A percentile compares a stretch with the other conserved stretches of the same genome.
These are phyloP conservation scores for Crithidia fasciculata DNA, from an alignment of 208 protist genomes.

Conservation along the genomic window DNA sequence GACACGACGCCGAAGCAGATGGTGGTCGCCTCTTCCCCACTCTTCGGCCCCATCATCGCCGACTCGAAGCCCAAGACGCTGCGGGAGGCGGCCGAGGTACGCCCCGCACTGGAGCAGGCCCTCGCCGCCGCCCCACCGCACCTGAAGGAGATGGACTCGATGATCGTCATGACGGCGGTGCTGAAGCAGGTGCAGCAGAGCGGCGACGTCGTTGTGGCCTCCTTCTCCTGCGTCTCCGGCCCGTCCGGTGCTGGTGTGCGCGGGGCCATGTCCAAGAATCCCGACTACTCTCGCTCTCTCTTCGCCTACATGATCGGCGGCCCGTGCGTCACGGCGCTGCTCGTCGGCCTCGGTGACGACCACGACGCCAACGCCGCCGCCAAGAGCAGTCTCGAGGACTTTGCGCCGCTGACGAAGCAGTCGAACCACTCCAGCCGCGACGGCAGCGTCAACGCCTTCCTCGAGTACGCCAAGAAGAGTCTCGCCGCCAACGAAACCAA, in stretches of 20 bases:
- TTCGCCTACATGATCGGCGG: constrained; percentile 64
- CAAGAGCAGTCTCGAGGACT: constrained; percentile 28
- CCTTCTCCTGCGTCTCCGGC: constrained; percentile 40
- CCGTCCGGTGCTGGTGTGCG: constrained; percentile 31
- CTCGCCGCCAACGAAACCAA: constrained; percentile 32
- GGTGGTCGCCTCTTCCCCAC: constrained; percentile 48
- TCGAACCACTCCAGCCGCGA: constrained; percentile 49
- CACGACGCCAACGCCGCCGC: constrained; percentile 16
- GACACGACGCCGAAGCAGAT: constrained; percentile 31
- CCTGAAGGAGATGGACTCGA: constrained; percentile 28
- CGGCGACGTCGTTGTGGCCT: constrained; percentile 53
- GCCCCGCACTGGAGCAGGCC: constrained; percentile 31
- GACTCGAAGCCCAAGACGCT: constrained; percentile 29
- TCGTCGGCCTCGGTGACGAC: constrained; percentile 45
- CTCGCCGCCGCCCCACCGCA: constrained; percentile 27
- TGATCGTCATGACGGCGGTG: constrained; percentile 51
- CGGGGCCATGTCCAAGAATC: constrained; percentile 39
- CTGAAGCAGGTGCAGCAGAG: constrained; percentile 46
- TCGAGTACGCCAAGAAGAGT: constrained; percentile 49
- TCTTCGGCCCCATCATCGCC: constrained; percentile 51
- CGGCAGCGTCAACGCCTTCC: constrained; percentile 53
- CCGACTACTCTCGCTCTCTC: constrained; percentile 52
- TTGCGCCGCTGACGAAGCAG: constrained; percentile 45
- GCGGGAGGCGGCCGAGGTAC: constrained; percentile 17
- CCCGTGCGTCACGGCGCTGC: constrained; percentile 44